phyloP scores from a whole-genome alignment of 2,329 filamentous ascomycete genomes.

The Ascochyta viciae-villosae region DNA sequence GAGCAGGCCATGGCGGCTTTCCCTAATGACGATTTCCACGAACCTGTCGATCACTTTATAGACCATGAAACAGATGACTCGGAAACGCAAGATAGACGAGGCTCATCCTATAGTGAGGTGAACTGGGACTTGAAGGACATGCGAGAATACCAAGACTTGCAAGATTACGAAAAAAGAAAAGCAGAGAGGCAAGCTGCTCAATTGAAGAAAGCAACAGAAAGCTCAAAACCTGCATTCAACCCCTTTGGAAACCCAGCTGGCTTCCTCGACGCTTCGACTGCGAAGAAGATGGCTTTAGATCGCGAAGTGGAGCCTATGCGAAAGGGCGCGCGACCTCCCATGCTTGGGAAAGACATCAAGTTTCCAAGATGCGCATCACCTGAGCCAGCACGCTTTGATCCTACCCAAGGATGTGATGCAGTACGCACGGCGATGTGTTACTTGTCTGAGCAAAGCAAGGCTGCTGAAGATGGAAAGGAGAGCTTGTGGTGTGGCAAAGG shows the following conservation, averaged over 20 bases:
- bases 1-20: constrained; percentile 80
- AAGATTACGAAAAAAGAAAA: constrained; percentile 48
- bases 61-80: constrained; percentile 62
- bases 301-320: constrained; percentile 61
- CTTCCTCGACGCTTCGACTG: constrained; percentile 31
- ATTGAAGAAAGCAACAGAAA: constrained; percentile 39
- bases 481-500: constrained; percentile 65
- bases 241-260: constrained; percentile 52
- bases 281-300: constrained; percentile 45
- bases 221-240: constrained; percentile 28
- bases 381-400: constrained; percentile 82
- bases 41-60: constrained; percentile 75
- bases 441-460: constrained; percentile 56
- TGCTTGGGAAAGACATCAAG: constrained; percentile 81
- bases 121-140: constrained; percentile 81
- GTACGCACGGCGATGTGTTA: constrained; percentile 58
- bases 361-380: constrained; percentile 86
- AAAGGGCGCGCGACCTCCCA: constrained; percentile 74
- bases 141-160: constrained; percentile 76
- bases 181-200: constrained; percentile 40
- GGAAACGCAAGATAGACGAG: constrained; percentile 53
- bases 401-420: constrained; percentile 68
- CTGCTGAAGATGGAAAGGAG: constrained; percentile 55
- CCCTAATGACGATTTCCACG: constrained; percentile 72
- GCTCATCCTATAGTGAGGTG: constrained; percentile 69